These are phyloP conservation scores for Exophiala phaeomuriformis DNA, from an alignment of 2,329 filamentous ascomycete genomes.

Conservation along the genomic window DNA sequence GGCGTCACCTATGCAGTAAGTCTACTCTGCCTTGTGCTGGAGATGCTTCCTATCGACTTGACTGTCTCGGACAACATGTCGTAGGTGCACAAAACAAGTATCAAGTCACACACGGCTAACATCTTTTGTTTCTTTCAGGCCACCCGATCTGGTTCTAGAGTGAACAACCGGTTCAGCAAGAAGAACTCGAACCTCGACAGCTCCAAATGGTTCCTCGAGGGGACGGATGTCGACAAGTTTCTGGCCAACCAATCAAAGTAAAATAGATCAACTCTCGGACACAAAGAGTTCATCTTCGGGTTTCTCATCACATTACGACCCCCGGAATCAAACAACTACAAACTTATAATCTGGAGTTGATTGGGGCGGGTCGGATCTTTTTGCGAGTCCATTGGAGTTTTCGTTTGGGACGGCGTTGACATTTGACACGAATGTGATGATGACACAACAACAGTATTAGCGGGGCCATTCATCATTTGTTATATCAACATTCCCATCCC, in stretches of 20 bases:
- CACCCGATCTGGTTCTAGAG: conserved; percentile 15
- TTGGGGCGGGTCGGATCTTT: background rate
- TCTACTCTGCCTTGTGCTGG: conserved; percentile 11
- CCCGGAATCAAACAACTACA: too few species aligned
- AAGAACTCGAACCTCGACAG: conserved; percentile 17
- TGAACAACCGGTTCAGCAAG: conserved; percentile 16
- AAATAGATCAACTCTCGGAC: too few species aligned
- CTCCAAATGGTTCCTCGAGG: conserved; percentile 21
- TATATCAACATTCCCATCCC: too few species aligned
- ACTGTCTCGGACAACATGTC: conserved; percentile 5
- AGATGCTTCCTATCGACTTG: conserved; percentile 17
- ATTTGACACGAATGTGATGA: background rate
- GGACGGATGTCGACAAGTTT: conserved; percentile 10
- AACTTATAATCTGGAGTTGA: too few species aligned
- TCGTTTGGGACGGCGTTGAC: background rate
- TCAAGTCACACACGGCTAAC: conserved; percentile 1
- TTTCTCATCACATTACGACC: too few species aligned
- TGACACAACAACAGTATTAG: background rate
- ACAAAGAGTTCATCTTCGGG: too few species aligned
- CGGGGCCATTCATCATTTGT: background rate
- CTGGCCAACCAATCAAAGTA: conserved; percentile 3
- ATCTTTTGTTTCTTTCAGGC: conserved; percentile 8
- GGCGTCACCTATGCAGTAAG: conserved; percentile 22
- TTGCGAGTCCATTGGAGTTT: background rate
- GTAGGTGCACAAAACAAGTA: background rate